Conservation (phyloP, 2,329 filamentous ascomycete genomes). For the Ophiostoma populinum region DNA sequence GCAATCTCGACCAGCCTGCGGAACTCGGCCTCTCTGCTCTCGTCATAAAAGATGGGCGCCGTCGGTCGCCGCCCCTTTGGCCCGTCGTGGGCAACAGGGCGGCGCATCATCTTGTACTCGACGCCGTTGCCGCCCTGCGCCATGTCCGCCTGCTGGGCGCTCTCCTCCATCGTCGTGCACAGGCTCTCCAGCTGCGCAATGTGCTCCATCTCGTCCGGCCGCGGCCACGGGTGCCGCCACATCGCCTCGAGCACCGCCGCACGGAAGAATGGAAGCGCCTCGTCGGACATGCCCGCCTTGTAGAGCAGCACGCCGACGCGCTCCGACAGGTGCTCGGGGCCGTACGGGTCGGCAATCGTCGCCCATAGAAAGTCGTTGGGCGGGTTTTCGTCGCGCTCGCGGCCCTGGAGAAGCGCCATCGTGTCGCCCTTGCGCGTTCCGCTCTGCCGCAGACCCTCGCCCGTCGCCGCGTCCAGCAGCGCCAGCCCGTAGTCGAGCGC, state of each 20-base stretch:
- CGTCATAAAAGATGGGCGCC: too few species aligned
- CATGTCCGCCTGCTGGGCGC: too few species aligned
- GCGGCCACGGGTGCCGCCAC: too few species aligned
- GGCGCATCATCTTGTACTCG: too few species aligned
- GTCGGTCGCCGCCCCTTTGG: too few species aligned
- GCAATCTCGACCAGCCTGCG: too few species aligned
- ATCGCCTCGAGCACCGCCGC: conserved; percentile 3
- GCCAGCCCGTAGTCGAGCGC: not conserved
- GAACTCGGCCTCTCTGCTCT: too few species aligned
- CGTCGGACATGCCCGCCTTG: not conserved
- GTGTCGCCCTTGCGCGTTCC: not conserved
- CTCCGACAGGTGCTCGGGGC: conserved; percentile 1
- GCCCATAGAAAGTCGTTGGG: too few species aligned
- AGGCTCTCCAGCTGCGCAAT: not conserved
- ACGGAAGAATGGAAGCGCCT: conserved; percentile 5
- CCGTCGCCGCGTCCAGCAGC: not conserved
- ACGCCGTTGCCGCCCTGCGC: not conserved
- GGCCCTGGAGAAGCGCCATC: not conserved
- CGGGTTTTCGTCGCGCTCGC: not conserved
- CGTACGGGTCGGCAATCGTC: conserved; percentile 7
- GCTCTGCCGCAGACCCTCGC: conserved; percentile 3
- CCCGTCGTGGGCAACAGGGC: too few species aligned
- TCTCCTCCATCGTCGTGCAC: not conserved
- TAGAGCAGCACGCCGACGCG: conserved; percentile 2
- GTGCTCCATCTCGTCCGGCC: not conserved